phyloP scores from a whole-genome alignment of 164 flowering plant species.

The Berberis thunbergii region DNA sequence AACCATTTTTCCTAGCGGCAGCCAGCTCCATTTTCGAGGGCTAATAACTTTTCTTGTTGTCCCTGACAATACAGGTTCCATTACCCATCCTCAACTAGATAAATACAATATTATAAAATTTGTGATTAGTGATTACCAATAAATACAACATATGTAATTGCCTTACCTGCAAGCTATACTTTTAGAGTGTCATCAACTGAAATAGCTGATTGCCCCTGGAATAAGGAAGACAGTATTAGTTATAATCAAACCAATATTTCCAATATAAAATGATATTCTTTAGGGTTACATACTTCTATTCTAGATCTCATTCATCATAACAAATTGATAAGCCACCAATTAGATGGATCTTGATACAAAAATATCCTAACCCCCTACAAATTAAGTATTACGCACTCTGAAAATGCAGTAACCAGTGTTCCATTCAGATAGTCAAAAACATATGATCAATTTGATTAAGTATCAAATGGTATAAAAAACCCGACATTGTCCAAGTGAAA shows the following conservation, averaged over 20 bases:
- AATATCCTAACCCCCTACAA: too few species aligned
- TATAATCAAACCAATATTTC: background rate
- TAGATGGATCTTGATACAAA: too few species aligned
- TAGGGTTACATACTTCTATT: too few species aligned
- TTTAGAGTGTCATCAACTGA: conserved; percentile 86
- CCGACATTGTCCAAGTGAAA: too few species aligned
- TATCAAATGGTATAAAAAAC: too few species aligned
- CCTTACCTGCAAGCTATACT: conserved; percentile 70
- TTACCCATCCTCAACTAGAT: background rate
- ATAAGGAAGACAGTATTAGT: conserved; percentile 2
- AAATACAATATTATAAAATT: background rate
- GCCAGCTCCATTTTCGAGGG: conserved; percentile 76
- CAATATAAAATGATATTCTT: background rate
- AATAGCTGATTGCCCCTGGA: conserved; percentile 76
- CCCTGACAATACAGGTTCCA: conserved; percentile 30
- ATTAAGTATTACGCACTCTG: too few species aligned
- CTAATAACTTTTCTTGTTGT: conserved; percentile 62
- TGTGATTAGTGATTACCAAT: background rate
- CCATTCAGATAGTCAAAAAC: too few species aligned
- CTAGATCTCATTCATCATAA: too few species aligned
- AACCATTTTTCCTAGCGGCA: conserved; percentile 71
- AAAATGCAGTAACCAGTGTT: too few species aligned
- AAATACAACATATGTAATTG: background rate
- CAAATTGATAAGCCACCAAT: too few species aligned
- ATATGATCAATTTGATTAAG: too few species aligned